Percentiles rank a stretch among this genome's conserved stretches.
Conservation (phyloP, 139 green algal species). For the Monoraphidium neglectum region DNA sequence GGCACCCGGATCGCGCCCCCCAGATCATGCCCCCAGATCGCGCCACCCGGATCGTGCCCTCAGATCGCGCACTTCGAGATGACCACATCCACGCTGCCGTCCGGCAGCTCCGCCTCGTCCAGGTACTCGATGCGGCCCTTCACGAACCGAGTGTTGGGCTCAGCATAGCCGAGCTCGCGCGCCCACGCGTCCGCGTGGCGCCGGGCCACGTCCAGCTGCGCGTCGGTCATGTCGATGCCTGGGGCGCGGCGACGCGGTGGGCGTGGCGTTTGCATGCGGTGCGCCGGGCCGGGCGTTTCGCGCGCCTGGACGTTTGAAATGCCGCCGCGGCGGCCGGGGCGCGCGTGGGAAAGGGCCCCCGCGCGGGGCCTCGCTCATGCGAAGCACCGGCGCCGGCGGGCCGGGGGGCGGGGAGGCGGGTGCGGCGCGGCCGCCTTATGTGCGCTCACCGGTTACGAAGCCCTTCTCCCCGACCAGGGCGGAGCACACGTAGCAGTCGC, state of each 20-base stretch:
- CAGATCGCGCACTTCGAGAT: conserved; percentile 95
- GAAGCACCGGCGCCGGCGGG: no score
- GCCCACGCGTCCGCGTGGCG: conserved; percentile 56
- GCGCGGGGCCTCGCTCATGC: no score
- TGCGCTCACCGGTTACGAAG: conserved; percentile 64
- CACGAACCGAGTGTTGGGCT: conserved; percentile 90
- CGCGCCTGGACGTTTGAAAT: no score
- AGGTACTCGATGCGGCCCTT: conserved; percentile 90
- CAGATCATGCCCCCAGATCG: no score
- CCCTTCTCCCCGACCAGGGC: conserved; percentile 85
- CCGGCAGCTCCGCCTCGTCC: conserved; percentile 52
- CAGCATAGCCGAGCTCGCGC: conserved; percentile 69
- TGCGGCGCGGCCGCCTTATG: no score
- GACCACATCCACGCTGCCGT: conserved; percentile 78
- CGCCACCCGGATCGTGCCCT: not conserved
- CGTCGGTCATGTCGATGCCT: conserved; percentile 96
- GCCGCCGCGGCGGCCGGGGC: no score
- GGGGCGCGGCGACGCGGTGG: no score
- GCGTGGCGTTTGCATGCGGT: no score
- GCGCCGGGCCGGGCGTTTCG: no score
- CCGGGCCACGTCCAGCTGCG: conserved; percentile 86
- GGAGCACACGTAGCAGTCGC: conserved; percentile 94
- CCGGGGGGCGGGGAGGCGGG: no score
- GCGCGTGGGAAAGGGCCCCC: no score
- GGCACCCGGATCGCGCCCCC: no score